A percentile compares a stretch with the other conserved stretches of the same genome.
Evolutionary conservation across 225 moss, liverwort and hornwort species (phyloP).

Genomic region (Takakia lepidozioides): DNA sequence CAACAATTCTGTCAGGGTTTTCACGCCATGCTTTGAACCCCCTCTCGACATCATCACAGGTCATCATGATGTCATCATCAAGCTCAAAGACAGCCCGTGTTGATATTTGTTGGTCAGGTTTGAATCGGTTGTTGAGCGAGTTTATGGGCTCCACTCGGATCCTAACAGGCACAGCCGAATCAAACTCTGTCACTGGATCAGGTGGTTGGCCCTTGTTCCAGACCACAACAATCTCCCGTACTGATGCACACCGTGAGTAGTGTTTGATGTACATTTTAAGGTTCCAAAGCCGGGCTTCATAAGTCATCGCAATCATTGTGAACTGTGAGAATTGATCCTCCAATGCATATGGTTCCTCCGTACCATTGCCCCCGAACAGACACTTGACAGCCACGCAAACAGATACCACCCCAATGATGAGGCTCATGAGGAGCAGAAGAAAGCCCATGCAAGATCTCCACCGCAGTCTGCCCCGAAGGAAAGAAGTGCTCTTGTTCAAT

Average conservation of each 20-base stretch:
- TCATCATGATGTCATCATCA: constrained; percentile 97
- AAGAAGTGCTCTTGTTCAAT: constrained; percentile 30
- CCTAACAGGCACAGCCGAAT: constrained; percentile 86
- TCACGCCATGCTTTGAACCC: constrained; percentile 93
- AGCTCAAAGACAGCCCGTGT: constrained; percentile 87
- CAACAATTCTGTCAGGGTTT: constrained; percentile 64
- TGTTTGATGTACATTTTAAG: constrained; percentile 87
- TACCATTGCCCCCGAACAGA: constrained; percentile 78
- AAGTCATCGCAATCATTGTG: constrained; percentile 92
- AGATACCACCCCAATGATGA: constrained; percentile 29
- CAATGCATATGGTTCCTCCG: constrained; percentile 67
- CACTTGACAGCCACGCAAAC: constrained; percentile 59
- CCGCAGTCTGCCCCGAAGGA: constrained; percentile 15
- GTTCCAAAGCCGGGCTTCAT: constrained; percentile 89
- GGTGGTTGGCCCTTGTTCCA: constrained; percentile 89
- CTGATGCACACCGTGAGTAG: constrained; percentile 91
- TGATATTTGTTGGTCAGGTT: constrained; percentile 50
- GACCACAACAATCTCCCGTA: constrained; percentile 84
- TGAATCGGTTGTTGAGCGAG: constrained; percentile 88
- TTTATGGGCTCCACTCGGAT: constrained; percentile 73
- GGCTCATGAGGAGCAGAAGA: constrained; percentile 28
- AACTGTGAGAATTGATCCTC: constrained; percentile 74
- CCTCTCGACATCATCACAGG: constrained; percentile 88
- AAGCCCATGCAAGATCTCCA: constrained; percentile 33
- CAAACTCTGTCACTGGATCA: constrained; percentile 56